Evolutionary conservation across 495 filamentous ascomycete species (phyloP).

Genomic region (Xylaria intraflava): DNA sequence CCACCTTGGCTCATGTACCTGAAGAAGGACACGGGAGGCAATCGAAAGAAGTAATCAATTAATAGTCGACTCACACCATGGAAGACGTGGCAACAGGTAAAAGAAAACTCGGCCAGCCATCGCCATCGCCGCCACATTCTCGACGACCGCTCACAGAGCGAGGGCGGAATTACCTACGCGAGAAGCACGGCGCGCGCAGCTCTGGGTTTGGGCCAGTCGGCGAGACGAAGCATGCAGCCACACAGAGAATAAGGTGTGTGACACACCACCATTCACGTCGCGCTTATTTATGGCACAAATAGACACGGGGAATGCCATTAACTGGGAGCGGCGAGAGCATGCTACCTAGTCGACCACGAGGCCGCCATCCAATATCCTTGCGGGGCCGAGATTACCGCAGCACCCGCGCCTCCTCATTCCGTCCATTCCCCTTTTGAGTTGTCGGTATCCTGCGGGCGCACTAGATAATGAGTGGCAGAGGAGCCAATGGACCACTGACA

Average conservation of each 20-base stretch:
- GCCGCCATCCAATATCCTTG: neutral
- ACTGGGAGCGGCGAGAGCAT: neutral
- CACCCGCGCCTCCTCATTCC: neutral
- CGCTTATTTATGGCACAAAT: neutral
- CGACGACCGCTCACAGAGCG: too few species aligned
- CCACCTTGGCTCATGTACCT: too few species aligned
- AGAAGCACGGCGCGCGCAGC: neutral
- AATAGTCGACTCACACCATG: too few species aligned
- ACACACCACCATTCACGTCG: neutral
- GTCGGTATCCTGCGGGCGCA: neutral
- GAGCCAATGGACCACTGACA: neutral
- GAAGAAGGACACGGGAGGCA: too few species aligned
- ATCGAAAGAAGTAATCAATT: too few species aligned
- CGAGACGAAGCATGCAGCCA: neutral
- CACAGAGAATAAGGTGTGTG: neutral
- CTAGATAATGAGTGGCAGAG: neutral
- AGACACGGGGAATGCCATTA: neutral
- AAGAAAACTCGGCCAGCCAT: too few species aligned
- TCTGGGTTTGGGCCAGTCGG: neutral
- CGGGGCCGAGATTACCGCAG: slow-evolving; percentile 2
- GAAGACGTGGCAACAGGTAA: too few species aligned
- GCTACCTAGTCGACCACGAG: slow-evolving; percentile 8
- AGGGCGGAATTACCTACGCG: too few species aligned
- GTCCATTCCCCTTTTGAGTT: neutral
- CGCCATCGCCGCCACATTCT: too few species aligned